Evolutionary conservation across 306 rosid genomes (phyloP), one percentile per base, ranked within the genome.

Genomic region (Nissolia schottii): DNA sequence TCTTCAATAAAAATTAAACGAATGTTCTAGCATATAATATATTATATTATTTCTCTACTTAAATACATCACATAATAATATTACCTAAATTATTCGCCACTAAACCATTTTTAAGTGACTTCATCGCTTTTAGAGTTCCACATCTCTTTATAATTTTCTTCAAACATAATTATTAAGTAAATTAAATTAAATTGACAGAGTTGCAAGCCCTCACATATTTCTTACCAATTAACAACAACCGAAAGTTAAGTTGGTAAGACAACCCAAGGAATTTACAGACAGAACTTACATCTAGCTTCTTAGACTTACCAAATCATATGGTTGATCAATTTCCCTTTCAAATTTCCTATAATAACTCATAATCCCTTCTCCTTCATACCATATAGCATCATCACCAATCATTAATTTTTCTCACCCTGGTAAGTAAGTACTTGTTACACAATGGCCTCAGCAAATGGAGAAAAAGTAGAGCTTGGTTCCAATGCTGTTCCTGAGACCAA

Each of bases 371-470:
- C 63, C 40, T 6, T 54, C 23, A 53, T 5, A 0, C 20, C 32
- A 37, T 64, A 53, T 49, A 37, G 48, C 55, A 74, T 31, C 48
- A 62, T 55, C 80, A 43, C 24, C 13, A 4, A 57, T 24, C 67
- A 5, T 20, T n/a, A n/a, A n/a, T n/a, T n/a, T 2, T 12, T 78
- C 78, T 23, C 28, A 9, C 57, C 11, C 19, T 6, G 0, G 13
- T 4, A 23, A 38, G 18, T 16, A 57, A 51, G 51, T 46, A 4
- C 46, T 38, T n/a, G n/a, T n/a, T n/a, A 22, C 27, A 56, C 73
- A 79, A 90, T 89, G 97, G 90, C 89, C 22, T 13, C 72, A 49
- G 77, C 23, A 80, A 65, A 71, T n/a, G 88, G 24, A 64, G 85
- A 77, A 37, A 85, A 86, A 37, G 1, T 76, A 13, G 78, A 61